Evolutionary conservation across 768 basidiomycete species (phyloP).

Genomic region (Galerina marginata): DNA sequence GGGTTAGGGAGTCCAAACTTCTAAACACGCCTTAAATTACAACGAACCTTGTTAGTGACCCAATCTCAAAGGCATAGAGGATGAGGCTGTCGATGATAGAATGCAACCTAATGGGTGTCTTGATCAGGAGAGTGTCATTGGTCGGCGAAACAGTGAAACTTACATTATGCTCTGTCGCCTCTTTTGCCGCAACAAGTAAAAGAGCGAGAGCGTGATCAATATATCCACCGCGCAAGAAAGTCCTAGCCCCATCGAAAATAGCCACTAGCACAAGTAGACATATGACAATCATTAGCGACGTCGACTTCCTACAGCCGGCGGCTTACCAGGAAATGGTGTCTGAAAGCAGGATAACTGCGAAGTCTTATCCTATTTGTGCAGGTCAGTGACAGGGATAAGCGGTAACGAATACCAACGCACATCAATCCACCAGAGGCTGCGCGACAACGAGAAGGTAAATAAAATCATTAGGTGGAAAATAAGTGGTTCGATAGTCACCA

Average conservation of each 20-base stretch:
- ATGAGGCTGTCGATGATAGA: slow-evolving; percentile 11
- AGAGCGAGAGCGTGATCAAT: slow-evolving; percentile 48
- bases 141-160: slow-evolving; percentile 8
- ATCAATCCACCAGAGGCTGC: slow-evolving; percentile 24
- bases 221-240: slow-evolving; percentile 54
- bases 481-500: background rate
- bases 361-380: slow-evolving; percentile 26
- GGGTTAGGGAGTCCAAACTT: background rate
- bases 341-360: slow-evolving; percentile 17
- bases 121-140: background rate
- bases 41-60: slow-evolving; percentile 7
- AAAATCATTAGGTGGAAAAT: background rate
- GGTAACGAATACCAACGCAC: slow-evolving; percentile 7
- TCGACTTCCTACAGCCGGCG: background rate
- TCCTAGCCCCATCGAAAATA: slow-evolving; percentile 57
- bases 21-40: background rate
- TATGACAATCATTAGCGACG: background rate
- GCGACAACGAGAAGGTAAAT: background rate
- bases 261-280: slow-evolving; percentile 41
- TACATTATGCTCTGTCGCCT: slow-evolving; percentile 43
- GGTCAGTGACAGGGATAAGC: background rate
- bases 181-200: slow-evolving; percentile 43
- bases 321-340: slow-evolving; percentile 21
- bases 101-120: slow-evolving; percentile 3
- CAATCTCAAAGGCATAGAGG: slow-evolving; percentile 11